Evolutionary conservation across 495 filamentous ascomycete species (phyloP).

Genomic region (Podospora australis): DNA sequence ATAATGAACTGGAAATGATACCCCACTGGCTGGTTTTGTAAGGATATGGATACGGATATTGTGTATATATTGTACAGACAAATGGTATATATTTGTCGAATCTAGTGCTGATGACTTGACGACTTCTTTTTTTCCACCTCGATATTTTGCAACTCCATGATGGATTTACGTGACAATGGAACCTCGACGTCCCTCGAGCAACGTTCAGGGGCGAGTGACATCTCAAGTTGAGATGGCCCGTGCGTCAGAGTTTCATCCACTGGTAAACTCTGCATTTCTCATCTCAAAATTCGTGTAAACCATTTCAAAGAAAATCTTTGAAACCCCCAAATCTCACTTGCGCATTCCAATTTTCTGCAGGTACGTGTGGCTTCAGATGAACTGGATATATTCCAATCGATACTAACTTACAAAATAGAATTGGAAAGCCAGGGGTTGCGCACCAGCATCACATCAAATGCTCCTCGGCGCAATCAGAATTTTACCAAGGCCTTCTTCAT

Average conservation of each 20-base stretch:
- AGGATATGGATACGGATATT: background rate
- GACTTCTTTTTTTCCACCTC: too few species aligned
- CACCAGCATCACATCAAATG: constrained; percentile 1
- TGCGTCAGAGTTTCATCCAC: background rate
- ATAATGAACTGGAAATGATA: constrained; percentile 11
- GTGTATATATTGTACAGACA: background rate
- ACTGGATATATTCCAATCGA: too few species aligned
- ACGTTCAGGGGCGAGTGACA: background rate
- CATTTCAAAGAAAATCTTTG: background rate
- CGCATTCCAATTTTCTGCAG: background rate
- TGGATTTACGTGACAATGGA: too few species aligned
- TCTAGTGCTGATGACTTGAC: background rate
- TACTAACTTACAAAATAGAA: too few species aligned
- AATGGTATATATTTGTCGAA: background rate
- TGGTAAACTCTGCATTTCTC: background rate
- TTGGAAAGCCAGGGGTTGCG: background rate
- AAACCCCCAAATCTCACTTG: background rate
- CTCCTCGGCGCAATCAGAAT: constrained; percentile 7
- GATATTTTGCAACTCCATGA: too few species aligned
- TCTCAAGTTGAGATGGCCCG: background rate
- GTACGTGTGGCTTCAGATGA: background rate
- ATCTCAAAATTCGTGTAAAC: constrained; percentile 1
- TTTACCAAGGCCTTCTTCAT: constrained; percentile 4
- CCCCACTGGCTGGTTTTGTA: constrained; percentile 4
- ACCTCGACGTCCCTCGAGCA: background rate